Conservation (phyloP, 257 asterid species). For the Solanum virginianum region DNA sequence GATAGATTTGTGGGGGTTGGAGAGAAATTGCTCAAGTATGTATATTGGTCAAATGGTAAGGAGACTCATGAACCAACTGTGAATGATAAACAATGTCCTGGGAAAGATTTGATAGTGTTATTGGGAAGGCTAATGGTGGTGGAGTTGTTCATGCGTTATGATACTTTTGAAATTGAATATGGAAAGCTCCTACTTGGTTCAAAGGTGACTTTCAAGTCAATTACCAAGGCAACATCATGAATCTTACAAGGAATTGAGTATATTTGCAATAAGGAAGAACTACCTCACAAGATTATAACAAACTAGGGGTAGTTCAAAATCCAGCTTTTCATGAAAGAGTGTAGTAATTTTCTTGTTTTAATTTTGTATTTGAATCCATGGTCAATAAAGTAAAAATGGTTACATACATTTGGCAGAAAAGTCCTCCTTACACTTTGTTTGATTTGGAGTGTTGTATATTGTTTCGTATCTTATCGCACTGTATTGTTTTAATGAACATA, state of each 20-base stretch:
- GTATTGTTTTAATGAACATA: too few relatives aligned
- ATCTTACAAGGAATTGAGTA: neutral
- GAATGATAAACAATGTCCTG: conserved; percentile 18
- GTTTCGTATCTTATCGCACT: too few relatives aligned
- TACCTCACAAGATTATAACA: neutral
- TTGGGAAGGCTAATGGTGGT: conserved; percentile 9
- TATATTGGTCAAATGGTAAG: conserved; percentile 20
- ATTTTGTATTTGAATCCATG: neutral
- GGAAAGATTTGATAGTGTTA: conserved; percentile 12
- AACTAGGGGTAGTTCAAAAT: neutral
- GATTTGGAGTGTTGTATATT: too few relatives aligned
- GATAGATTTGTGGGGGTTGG: conserved; percentile 14
- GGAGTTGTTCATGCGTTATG: conserved; percentile 11
- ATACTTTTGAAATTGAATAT: conserved; percentile 1
- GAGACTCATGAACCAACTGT: conserved; percentile 3
- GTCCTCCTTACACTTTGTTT: too few relatives aligned
- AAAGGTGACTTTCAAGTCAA: conserved; percentile 34
- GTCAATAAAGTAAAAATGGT: neutral
- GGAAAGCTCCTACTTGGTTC: conserved; percentile 25
- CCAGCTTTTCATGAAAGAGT: neutral
- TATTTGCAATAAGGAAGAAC: neutral
- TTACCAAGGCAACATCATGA: conserved; percentile 13
- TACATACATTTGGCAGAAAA: too few relatives aligned
- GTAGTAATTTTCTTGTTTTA: neutral
- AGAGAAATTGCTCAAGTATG: conserved; percentile 11